Evolutionary conservation across 148 eudicot genomes (phyloP).

Genomic region (Polygonum aviculare): DNA sequence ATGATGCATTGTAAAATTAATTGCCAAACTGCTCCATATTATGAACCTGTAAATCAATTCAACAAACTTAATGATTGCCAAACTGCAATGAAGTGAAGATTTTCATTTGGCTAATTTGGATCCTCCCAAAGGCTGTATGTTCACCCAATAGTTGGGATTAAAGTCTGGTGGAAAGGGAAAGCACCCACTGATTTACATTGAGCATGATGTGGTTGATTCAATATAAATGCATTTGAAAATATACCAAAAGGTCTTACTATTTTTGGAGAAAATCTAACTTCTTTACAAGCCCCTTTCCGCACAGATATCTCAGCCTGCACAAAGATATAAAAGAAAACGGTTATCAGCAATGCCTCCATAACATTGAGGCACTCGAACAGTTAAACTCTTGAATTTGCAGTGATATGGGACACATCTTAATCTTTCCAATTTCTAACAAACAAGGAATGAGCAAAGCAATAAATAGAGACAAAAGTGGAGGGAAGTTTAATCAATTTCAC

Average conservation of each 20-base stretch:
- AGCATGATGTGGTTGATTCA: not conserved
- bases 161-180: too few relatives aligned
- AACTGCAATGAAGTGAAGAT: not conserved
- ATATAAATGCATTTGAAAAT: not conserved
- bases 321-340: constrained; percentile 9
- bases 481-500: too few relatives aligned
- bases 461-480: too few relatives aligned
- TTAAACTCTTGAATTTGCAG: too few relatives aligned
- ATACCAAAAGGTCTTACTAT: constrained; percentile 39
- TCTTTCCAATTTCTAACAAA: too few relatives aligned
- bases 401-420: too few relatives aligned
- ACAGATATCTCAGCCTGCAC: constrained; percentile 50
- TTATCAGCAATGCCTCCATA: not conserved
- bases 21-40: not conserved
- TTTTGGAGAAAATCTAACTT: constrained; percentile 56
- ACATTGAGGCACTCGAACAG: too few relatives aligned
- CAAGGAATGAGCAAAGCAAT: too few relatives aligned
- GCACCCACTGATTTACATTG: too few relatives aligned
- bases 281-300: constrained; percentile 49
- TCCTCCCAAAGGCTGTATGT: not conserved
- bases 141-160: not conserved
- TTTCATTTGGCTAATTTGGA: not conserved
- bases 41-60: not conserved
- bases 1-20: not conserved
- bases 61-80: not conserved